Evolutionary conservation across 345 rosid genomes (phyloP).

Genomic region (Bretschneidera sinensis): DNA sequence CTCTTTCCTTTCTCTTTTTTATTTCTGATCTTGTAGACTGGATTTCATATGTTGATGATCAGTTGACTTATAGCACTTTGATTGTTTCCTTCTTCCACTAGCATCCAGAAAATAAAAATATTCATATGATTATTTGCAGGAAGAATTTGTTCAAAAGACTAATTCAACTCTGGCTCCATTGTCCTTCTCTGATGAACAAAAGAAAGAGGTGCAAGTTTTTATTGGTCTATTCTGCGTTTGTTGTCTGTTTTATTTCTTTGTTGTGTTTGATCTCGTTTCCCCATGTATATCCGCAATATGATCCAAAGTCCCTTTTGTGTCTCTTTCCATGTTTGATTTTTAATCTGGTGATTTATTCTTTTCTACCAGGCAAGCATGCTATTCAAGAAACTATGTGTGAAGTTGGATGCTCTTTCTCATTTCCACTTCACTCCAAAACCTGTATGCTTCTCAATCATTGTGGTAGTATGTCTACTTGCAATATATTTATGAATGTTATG

Average conservation of each 20-base stretch:
- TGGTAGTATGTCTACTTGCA: not conserved
- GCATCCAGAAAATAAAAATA: not conserved
- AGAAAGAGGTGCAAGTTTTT: slow-evolving; percentile 65
- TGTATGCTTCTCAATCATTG: slow-evolving; percentile 41
- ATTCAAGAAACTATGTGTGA: slow-evolving; percentile 78
- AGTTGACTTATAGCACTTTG: not conserved
- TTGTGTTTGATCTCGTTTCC: too few species aligned
- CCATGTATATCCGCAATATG: too few species aligned
- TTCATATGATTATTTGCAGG: slow-evolving; percentile 43
- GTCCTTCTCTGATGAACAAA: slow-evolving; percentile 76
- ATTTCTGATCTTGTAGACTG: not conserved
- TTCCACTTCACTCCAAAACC: slow-evolving; percentile 97
- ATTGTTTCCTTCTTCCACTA: slow-evolving; percentile 7
- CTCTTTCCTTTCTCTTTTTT: too few species aligned
- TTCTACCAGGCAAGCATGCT: slow-evolving; percentile 59
- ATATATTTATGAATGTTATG: not conserved
- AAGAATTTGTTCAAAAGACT: slow-evolving; percentile 67
- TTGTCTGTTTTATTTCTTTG: not conserved
- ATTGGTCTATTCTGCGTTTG: too few species aligned
- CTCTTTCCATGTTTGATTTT: slow-evolving; percentile 1
- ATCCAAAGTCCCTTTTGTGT: too few species aligned
- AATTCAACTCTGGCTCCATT: slow-evolving; percentile 63
- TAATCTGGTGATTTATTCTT: slow-evolving; percentile 5
- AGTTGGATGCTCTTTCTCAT: slow-evolving; percentile 97
- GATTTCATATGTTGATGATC: too few species aligned